Evolutionary conservation across 2,329 filamentous ascomycete species (phyloP).

Genomic region (Huntiella moniliformis): DNA sequence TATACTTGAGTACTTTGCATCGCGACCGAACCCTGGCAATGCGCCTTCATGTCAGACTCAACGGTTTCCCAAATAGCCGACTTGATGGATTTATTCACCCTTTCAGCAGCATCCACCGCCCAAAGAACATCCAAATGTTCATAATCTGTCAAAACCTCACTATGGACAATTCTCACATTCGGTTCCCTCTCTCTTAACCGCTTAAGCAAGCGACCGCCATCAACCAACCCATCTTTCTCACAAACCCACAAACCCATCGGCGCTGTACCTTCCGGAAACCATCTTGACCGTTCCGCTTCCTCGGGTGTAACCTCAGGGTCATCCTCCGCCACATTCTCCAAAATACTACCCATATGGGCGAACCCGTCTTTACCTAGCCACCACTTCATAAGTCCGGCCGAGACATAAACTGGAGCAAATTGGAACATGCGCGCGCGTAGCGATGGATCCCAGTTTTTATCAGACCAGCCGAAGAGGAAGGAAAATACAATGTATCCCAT

Average conservation of each 20-base stretch:
- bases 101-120: slow-evolving; percentile 73
- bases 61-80: slow-evolving; percentile 68
- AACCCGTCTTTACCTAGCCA: slow-evolving; percentile 85
- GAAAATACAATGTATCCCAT: slow-evolving; percentile 80
- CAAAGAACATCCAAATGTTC: slow-evolving; percentile 91
- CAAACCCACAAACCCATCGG: slow-evolving; percentile 81
- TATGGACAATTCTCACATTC: slow-evolving; percentile 60
- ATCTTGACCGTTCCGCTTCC: slow-evolving; percentile 25
- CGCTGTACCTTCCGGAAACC: slow-evolving; percentile 65
- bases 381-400: slow-evolving; percentile 82
- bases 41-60: slow-evolving; percentile 26
- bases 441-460: slow-evolving; percentile 65
- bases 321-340: slow-evolving; percentile 54
- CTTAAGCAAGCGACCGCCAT: slow-evolving; percentile 54
- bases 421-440: slow-evolving; percentile 73
- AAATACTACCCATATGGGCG: slow-evolving; percentile 59
- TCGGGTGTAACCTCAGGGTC: slow-evolving; percentile 22
- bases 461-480: slow-evolving; percentile 77
- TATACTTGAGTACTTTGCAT: background rate
- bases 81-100: slow-evolving; percentile 63
- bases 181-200: slow-evolving; percentile 70
- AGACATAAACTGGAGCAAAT: slow-evolving; percentile 80
- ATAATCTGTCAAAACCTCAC: slow-evolving; percentile 67
- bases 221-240: slow-evolving; percentile 67
- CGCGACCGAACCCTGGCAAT: background rate